These are phyloP conservation scores for Tarenaya hassleriana DNA, from an alignment of 345 rosid species.

Conservation along the genomic window DNA sequence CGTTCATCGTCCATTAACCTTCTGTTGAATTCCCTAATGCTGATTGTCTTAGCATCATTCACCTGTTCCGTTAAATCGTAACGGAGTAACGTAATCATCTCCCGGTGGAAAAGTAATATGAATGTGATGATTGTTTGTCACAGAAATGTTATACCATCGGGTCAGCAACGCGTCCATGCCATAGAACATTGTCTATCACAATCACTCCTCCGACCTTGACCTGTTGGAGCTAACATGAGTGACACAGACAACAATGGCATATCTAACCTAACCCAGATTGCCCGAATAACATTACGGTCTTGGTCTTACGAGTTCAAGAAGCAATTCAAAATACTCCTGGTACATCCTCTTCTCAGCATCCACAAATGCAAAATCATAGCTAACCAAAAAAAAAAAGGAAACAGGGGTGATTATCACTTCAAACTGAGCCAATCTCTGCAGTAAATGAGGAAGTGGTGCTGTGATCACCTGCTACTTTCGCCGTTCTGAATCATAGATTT, in stretches of 20 bases:
- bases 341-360: constrained; percentile 96
- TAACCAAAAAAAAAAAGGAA: constrained; percentile 24
- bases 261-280: not conserved
- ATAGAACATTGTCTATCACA: constrained; percentile 86
- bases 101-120: not conserved
- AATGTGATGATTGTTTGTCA: constrained; percentile 4
- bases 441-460: constrained; percentile 3
- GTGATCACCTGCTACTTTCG: constrained; percentile 63
- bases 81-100: constrained; percentile 6
- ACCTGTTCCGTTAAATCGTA: constrained; percentile 35
- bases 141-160: constrained; percentile 48
- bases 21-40: constrained; percentile 73
- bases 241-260: not conserved
- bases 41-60: constrained; percentile 63
- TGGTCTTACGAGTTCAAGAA: constrained; percentile 64
- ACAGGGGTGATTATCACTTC: constrained; percentile 3
- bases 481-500: constrained; percentile 61
- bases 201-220: constrained; percentile 81
- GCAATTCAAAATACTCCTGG: constrained; percentile 79
- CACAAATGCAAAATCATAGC: constrained; percentile 95
- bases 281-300: constrained; percentile 4
- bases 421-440: constrained; percentile 1
- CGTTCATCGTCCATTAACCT: constrained; percentile 62
- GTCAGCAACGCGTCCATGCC: constrained; percentile 90
- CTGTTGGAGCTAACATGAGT: constrained; percentile 29